phyloP scores from a whole-genome alignment of 306 rosid species.

The Dicorynia guianensis region DNA sequence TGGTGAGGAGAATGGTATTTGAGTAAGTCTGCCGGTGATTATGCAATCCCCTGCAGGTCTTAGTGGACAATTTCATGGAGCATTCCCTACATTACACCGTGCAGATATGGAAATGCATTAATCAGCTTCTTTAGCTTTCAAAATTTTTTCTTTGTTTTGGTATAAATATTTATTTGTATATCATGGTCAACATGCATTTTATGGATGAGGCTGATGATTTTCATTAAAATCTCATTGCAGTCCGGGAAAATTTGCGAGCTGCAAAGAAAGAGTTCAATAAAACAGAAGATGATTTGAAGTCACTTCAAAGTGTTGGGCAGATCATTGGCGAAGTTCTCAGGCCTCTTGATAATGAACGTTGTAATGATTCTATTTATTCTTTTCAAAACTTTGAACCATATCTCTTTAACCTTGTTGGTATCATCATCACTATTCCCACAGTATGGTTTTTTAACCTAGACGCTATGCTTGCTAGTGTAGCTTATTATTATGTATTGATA shows the following conservation, averaged over 20 bases:
- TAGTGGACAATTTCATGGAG: slow-evolving; percentile 8
- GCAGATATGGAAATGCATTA: neutral
- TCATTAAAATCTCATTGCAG: slow-evolving; percentile 48
- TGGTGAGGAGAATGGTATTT: neutral
- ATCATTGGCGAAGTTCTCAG: slow-evolving; percentile 79
- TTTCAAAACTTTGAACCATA: neutral
- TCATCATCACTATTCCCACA: neutral
- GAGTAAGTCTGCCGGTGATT: slow-evolving; percentile 3
- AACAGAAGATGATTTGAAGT: slow-evolving; percentile 83
- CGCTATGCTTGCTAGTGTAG: neutral
- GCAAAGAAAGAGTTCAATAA: slow-evolving; percentile 71
- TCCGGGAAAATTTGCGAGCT: slow-evolving; percentile 59
- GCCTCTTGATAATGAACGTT: slow-evolving; percentile 78
- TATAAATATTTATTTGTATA: neutral
- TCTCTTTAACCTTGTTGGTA: neutral
- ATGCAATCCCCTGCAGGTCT: neutral
- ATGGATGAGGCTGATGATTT: slow-evolving; percentile 31
- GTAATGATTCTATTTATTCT: slow-evolving; percentile 37
- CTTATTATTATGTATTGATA: neutral
- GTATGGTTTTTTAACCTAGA: neutral
- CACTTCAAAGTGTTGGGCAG: slow-evolving; percentile 80
- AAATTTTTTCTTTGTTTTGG: neutral
- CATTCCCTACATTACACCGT: neutral
- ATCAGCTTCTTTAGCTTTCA: neutral
- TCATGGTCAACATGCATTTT: neutral